These are phyloP conservation scores for Xanthoconium stramineum DNA, from an alignment of 768 basidiomycete species.

Conservation along the genomic window DNA sequence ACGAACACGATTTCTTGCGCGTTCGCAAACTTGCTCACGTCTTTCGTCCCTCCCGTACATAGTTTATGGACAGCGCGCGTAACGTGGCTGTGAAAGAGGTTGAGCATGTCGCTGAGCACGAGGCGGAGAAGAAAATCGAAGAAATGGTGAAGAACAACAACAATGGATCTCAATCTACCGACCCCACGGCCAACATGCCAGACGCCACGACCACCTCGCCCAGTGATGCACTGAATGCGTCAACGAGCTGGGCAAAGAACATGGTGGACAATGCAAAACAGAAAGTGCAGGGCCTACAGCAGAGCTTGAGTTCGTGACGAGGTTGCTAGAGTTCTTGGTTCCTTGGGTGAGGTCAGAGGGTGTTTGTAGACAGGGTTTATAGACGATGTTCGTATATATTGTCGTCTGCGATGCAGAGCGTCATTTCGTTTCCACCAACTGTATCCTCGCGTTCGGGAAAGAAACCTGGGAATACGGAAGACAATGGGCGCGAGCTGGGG, in stretches of 20 bases:
- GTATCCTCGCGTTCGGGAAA: no score
- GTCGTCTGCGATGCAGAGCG: no score
- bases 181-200: neutral
- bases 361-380: no score
- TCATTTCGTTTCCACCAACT: no score
- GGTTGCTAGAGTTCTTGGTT: no score
- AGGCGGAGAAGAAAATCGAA: constrained; percentile 8
- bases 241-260: constrained; percentile 18
- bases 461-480: no score
- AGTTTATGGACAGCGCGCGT: constrained; percentile 1
- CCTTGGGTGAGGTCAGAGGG: no score
- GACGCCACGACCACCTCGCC: neutral
- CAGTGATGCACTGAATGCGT: neutral
- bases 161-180: neutral
- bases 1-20: neutral
- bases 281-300: constrained; percentile 1
- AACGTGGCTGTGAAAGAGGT: constrained; percentile 8
- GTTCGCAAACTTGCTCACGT: no score
- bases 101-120: constrained; percentile 8
- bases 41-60: neutral
- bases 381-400: no score
- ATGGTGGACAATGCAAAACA: constrained; percentile 13
- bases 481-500: no score
- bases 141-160: neutral
- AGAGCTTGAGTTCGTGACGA: neutral